Evolutionary conservation across 2,329 filamentous ascomycete species (phyloP), one percentile per base, ranked within the genome.

Genomic region (Diplodia intermedia): DNA sequence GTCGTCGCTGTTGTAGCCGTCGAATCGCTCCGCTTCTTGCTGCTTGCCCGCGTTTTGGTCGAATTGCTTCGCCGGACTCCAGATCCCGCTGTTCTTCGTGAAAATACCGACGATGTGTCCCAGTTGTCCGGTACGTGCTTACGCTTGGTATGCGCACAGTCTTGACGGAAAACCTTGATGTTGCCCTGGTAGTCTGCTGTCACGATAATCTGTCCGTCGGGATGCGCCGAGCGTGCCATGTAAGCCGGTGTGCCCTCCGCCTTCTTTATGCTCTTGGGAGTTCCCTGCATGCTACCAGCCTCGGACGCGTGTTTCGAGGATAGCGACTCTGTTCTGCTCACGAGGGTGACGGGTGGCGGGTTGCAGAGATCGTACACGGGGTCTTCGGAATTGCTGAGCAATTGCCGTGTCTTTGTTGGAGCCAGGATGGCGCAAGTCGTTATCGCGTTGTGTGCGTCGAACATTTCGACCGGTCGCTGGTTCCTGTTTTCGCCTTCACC

Each of bases 351-450:
- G 0, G 94, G 93, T 0, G 94, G 95, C 5, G 95, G 95, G 73
- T 98, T 98, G 83, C 95, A 98, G 1, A 98, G 85, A 73, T 97
- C 94, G 77, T 93, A 99, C n/a, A 99, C 87, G 1, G 95, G 94
- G 76, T 99, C 94, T 67, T 92, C 91, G 0, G 93, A 96, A 15
- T 87, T 86, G 62, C 91, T 89, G 0, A 99, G 85, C 2, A 95
- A 83, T 74, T 91, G 90, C 68, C 92, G 88, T 12, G 93, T 93
- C 73, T 88, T 88, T 0, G 87, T 86, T 0, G 95, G 94, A 0
- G 94, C 94, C 75, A 97, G 90, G 4, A 95, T 82, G 1, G 94
- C 92, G n/a, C 90, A 91, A 0, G 94, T 98, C 3, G 97, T 94
- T 69, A 96, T 92, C 26, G 92, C 89, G 0, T 91, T 88, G 76